Evolutionary conservation across 1,284 basidiomycete genomes (phyloP).

Genomic region (Lentinus polychrous): DNA sequence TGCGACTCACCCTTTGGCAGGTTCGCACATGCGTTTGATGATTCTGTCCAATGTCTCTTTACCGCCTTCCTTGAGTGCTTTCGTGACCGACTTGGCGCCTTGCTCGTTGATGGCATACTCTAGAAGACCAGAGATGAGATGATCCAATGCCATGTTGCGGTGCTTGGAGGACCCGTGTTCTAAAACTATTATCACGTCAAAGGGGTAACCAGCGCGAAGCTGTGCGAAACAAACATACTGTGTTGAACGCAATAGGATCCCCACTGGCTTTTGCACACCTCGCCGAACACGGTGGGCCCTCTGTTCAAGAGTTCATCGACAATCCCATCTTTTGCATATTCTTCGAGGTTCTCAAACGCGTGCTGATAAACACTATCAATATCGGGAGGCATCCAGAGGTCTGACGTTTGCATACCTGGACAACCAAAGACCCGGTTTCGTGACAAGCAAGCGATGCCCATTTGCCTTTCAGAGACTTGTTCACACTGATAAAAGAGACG

Average conservation of each 20-base stretch:
- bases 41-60: constrained; percentile 64
- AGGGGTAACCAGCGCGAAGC: not conserved
- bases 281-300: constrained; percentile 56
- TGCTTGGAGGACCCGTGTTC: constrained; percentile 74
- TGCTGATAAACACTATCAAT: constrained; percentile 40
- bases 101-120: constrained; percentile 76
- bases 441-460: constrained; percentile 85
- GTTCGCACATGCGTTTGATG: constrained; percentile 74
- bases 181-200: constrained; percentile 42
- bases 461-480: constrained; percentile 75
- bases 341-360: constrained; percentile 79
- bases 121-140: constrained; percentile 62
- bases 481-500: constrained; percentile 45
- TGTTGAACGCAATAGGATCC: constrained; percentile 80
- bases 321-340: constrained; percentile 74
- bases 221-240: constrained; percentile 38
- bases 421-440: constrained; percentile 78
- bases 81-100: constrained; percentile 75
- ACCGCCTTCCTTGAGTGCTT: constrained; percentile 77
- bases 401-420: constrained; percentile 54
- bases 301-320: constrained; percentile 73
- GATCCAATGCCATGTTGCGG: constrained; percentile 63
- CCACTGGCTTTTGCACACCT: constrained; percentile 82
- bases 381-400: not conserved
- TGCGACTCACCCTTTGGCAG: constrained; percentile 57